Conservation (phyloP, 768 basidiomycete genomes). For the Xerocomus brunneocitrinus region DNA sequence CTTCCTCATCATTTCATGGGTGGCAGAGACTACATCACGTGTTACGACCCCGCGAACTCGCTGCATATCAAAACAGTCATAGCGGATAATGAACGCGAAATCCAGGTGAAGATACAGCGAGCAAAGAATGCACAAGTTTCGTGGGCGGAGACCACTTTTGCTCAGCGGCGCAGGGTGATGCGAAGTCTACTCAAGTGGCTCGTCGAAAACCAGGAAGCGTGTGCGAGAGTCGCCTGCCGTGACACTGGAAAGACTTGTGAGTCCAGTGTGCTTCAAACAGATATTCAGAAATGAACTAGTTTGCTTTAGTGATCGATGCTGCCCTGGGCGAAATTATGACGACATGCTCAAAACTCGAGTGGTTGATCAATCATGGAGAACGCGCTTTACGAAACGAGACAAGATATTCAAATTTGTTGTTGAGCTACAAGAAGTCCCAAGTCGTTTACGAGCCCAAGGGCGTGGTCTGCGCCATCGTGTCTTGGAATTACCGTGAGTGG, state of each 20-base stretch:
- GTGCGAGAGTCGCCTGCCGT: conserved; percentile 83
- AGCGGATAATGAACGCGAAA: conserved; percentile 70
- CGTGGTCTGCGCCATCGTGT: conserved; percentile 88
- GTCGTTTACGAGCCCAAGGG: conserved; percentile 90
- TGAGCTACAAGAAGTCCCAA: conserved; percentile 72
- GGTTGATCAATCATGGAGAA: conserved; percentile 85
- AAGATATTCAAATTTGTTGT: conserved; percentile 60
- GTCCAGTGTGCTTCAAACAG: conserved; percentile 25
- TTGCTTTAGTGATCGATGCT: conserved; percentile 76
- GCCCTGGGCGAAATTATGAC: conserved; percentile 91
- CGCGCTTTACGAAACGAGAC: conserved; percentile 66
- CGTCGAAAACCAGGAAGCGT: conserved; percentile 82
- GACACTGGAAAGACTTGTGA: conserved; percentile 94
- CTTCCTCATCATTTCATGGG: conserved; percentile 43
- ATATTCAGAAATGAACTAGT: neutral
- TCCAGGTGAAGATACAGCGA: conserved; percentile 61
- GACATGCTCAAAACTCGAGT: conserved; percentile 93
- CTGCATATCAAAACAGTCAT: conserved; percentile 74
- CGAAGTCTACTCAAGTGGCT: conserved; percentile 89
- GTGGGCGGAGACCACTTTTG: conserved; percentile 78
- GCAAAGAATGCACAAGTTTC: conserved; percentile 62
- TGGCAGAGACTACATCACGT: conserved; percentile 72
- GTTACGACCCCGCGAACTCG: conserved; percentile 87
- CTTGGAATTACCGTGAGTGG: conserved; percentile 86
- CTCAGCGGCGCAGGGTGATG: conserved; percentile 76